These are phyloP conservation scores for Tremella fuciformis DNA, from an alignment of 768 basidiomycete genomes.

Conservation along the genomic window DNA sequence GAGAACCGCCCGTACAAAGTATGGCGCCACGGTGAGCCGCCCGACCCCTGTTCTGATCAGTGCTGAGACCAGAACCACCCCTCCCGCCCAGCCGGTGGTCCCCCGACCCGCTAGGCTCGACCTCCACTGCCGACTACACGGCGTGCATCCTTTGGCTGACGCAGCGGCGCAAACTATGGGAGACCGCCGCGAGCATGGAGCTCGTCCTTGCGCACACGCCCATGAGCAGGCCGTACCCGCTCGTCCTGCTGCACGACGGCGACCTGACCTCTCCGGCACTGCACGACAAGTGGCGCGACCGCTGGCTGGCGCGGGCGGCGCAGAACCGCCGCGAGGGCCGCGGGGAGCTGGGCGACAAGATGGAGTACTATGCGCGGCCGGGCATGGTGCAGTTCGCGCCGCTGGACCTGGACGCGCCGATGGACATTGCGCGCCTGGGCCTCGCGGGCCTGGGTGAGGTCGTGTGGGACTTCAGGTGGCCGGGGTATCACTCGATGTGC, in stretches of 20 bases:
- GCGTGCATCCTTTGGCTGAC: constrained; percentile 1
- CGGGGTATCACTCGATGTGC: constrained; percentile 13
- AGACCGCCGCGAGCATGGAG: neutral
- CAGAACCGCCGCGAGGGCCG: no score
- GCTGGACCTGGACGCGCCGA: constrained; percentile 4
- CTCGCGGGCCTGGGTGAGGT: neutral
- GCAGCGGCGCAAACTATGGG: neutral
- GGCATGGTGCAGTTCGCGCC: neutral
- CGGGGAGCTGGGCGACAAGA: no score
- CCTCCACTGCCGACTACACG: neutral
- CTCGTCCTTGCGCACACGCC: constrained; percentile 3
- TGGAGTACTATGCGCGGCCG: no score
- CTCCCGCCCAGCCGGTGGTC: no score
- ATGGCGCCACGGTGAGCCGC: no score
- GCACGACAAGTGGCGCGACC: neutral
- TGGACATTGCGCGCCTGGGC: neutral
- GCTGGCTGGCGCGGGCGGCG: neutral
- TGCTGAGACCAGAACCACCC: no score
- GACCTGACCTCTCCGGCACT: constrained; percentile 1
- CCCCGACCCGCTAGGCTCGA: no score
- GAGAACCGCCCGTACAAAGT: no score
- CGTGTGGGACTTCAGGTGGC: no score
- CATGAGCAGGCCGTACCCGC: constrained; percentile 1
- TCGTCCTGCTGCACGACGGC: constrained; percentile 5
- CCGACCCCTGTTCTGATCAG: no score